Conservation (phyloP, 2,329 filamentous ascomycete species). For the Venturia oleaginea region DNA sequence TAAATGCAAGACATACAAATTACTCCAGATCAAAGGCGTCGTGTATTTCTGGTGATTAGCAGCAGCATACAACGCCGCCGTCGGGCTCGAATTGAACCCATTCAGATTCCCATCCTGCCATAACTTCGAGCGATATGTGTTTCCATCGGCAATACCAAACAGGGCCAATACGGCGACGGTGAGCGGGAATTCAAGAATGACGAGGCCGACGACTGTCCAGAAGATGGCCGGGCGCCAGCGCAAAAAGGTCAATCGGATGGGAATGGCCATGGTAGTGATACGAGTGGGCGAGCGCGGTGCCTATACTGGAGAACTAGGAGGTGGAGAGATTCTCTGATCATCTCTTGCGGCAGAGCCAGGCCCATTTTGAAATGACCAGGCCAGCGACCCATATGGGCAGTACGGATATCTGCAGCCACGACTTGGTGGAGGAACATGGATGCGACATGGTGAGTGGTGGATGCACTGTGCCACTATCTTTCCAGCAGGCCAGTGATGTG, state of each 20-base stretch:
- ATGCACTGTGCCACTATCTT: background rate
- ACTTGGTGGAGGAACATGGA: background rate
- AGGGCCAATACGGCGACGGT: constrained; percentile 59
- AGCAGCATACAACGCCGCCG: constrained; percentile 60
- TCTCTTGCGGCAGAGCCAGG: background rate
- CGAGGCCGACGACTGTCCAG: constrained; percentile 35
- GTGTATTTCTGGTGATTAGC: constrained; percentile 58
- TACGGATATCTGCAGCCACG: constrained; percentile 3
- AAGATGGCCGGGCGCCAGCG: constrained; percentile 5
- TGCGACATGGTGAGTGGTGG: background rate
- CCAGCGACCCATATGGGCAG: background rate
- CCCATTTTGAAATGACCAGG: background rate
- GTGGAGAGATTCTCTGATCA: background rate
- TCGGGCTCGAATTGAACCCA: constrained; percentile 66
- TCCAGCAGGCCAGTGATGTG: background rate
- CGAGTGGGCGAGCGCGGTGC: background rate
- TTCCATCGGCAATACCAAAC: constrained; percentile 63
- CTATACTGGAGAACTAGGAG: background rate
- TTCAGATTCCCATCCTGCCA: constrained; percentile 65
- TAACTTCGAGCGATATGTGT: constrained; percentile 61
- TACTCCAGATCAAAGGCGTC: constrained; percentile 63
- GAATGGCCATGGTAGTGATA: background rate
- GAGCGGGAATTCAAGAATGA: constrained; percentile 57
- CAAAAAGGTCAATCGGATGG: background rate
- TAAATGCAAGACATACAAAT: constrained; percentile 46